phyloP scores from a whole-genome alignment of 768 basidiomycete genomes.

The Holtermanniella nyarrowii region DNA sequence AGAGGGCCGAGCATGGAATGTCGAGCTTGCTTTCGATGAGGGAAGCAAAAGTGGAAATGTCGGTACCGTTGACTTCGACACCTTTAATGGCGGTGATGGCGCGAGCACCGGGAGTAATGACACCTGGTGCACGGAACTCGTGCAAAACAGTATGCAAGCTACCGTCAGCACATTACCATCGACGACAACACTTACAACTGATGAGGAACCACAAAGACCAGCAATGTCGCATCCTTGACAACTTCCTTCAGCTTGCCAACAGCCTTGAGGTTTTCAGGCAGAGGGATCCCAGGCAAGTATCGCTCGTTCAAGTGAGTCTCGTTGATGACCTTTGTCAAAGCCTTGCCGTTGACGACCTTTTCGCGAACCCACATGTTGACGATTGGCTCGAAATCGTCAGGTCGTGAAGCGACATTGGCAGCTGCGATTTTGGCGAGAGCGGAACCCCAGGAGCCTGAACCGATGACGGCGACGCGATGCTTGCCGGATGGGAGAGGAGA shows the following conservation, averaged over 20 bases:
- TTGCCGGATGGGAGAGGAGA: slow-evolving; percentile 34
- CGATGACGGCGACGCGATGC: slow-evolving; percentile 40
- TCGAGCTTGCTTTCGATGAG: slow-evolving; percentile 43
- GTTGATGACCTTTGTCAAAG: slow-evolving; percentile 45
- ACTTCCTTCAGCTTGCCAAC: slow-evolving; percentile 42
- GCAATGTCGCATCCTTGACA: slow-evolving; percentile 43
- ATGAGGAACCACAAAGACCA: slow-evolving; percentile 46
- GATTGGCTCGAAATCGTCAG: slow-evolving; percentile 42
- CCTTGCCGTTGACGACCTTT: slow-evolving; percentile 42
- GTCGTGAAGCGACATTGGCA: slow-evolving; percentile 33
- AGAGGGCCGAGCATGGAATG: slow-evolving; percentile 42
- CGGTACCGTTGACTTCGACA: slow-evolving; percentile 43
- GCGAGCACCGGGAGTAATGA: slow-evolving; percentile 37
- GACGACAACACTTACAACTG: slow-evolving; percentile 28
- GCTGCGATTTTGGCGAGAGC: slow-evolving; percentile 43
- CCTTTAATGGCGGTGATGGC: slow-evolving; percentile 46
- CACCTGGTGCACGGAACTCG: slow-evolving; percentile 26
- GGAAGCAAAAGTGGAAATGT: slow-evolving; percentile 45
- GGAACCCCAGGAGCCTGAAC: slow-evolving; percentile 42
- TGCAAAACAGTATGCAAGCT: slow-evolving; percentile 35
- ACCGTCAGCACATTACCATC: not conserved
- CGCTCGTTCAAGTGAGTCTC: slow-evolving; percentile 44
- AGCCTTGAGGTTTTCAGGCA: slow-evolving; percentile 43
- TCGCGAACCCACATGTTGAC: slow-evolving; percentile 46
- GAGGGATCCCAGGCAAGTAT: slow-evolving; percentile 43